Conservation (phyloP, 139 green algal species). For the Protoeuglena noctilucae region DNA sequence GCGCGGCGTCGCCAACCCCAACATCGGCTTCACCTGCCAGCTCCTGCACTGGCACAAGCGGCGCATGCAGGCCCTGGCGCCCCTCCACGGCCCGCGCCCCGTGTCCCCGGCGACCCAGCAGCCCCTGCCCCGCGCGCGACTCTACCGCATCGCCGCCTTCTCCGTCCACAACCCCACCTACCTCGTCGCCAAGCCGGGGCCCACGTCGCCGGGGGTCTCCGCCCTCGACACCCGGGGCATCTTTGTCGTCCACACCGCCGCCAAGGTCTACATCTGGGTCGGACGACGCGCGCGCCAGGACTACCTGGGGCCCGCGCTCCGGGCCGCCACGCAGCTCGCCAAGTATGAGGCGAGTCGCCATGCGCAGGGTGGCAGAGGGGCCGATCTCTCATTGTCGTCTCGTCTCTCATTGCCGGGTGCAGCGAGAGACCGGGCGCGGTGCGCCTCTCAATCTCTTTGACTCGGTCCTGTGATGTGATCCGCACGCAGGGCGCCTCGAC, state of each 20-base stretch:
- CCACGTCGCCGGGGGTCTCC: conserved; percentile 19
- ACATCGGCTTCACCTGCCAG: conserved; percentile 83
- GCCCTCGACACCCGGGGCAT: conserved; percentile 10
- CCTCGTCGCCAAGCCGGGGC: conserved; percentile 23
- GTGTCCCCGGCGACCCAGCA: neutral
- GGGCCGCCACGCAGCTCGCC: conserved; percentile 24
- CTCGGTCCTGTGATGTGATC: too few species aligned
- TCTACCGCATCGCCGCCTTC: conserved; percentile 61
- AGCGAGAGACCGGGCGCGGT: too few species aligned
- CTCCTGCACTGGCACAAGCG: conserved; percentile 83
- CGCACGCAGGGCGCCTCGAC: too few species aligned
- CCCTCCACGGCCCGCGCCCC: neutral
- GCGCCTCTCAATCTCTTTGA: too few species aligned
- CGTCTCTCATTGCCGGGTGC: too few species aligned
- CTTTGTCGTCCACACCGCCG: conserved; percentile 16
- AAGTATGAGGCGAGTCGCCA: conserved; percentile 45
- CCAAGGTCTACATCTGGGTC: conserved; percentile 17
- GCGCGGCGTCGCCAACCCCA: conserved; percentile 75
- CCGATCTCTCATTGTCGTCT: too few species aligned
- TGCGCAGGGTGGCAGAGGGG: too few species aligned
- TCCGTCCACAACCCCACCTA: conserved; percentile 33
- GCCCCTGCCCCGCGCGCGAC: conserved; percentile 7
- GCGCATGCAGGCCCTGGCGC: conserved; percentile 1
- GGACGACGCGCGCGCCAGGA: conserved; percentile 8
- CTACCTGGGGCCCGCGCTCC: conserved; percentile 18